Evolutionary conservation across 1,284 basidiomycete genomes (phyloP), one percentile per base, ranked within the genome.

Genomic region (Mycena citricolor): DNA sequence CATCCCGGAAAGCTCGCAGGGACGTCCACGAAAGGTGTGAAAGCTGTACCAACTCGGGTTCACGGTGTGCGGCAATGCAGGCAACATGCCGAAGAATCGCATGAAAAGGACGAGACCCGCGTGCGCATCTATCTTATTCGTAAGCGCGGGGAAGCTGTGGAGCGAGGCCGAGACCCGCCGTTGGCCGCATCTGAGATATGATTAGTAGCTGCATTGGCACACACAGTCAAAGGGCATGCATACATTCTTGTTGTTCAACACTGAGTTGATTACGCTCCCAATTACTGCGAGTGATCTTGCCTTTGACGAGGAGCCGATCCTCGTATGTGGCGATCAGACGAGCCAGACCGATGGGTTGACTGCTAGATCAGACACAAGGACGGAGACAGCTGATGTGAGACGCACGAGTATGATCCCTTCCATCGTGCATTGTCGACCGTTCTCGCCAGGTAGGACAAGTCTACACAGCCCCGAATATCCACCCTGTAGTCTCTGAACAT

Each of bases 401-500:
- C 38, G 20, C 14, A 32, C 39, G 60, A 68, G 52, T 83, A 87
- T 44, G 66, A 73, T 28, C 85, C 85, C 61, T 82, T 81, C 81
- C 84, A 86, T 22, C 69, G 70, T 3, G 62, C 61, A 49, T 83
- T 83, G 57, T 89, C 86, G 33, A 79, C 80, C 0, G 76, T 75
- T 28, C 79, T 73, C 11, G 86, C 85, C 19, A 89, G 68, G 4
- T 83, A 67, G 23, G 79, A 72, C 8, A 89, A 69, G 55, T 89
- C 86, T 7, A 87, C 76, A 54, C 80, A 83, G 32, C 76, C 77
- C 30, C 70, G 65, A 7, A 74, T 64, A 29, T 69, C 71, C 35
- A 82, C 64, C 7, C 61, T 54, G 38, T 64, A 75, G 49, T 88
- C 83, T 26, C 48, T 67, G 59, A 68, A 78, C 6, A 89, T 57